Base-by-base conservation (phyloP, 768 basidiomycete species). In the Termitomyces sp. region DNA sequence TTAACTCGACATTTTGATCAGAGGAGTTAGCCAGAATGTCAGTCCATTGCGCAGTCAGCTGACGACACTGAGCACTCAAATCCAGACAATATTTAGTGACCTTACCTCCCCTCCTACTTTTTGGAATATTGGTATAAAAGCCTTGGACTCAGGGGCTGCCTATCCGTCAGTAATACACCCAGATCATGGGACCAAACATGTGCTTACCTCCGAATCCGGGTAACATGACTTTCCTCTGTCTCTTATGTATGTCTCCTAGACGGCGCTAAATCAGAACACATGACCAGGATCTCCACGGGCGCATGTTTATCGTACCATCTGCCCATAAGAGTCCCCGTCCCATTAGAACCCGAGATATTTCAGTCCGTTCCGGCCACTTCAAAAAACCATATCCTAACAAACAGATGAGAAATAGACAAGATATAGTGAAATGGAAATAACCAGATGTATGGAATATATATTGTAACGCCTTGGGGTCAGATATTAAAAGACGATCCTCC, bases 381-480 rank as follows among this genome's bases (percentile, higher is more conserved):
- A 74, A 71, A 64, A 79, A 83, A 14, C 74, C 74, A 63, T 84
- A 84, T n/a, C 80, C 80, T 76, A 55, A 26, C 7, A 16, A 48
- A 36, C 3, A 2, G 4, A 34, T 36, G 10, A 32, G 9, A 9
- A n/a, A 5, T 24, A 18, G 18, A 24, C 14, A 36, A 24, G 34
- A 36, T 36, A 24, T 10, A 34, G 43, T 18, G 22, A 22, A 16
- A 24, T 10, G 9, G 54, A 34, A 62, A 63, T n/a, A 39, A 71
- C 77, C 77, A 16, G 78, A 78, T 20, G 81, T 80, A 55, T 83
- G 80, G 53, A 78, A 76, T 27, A 83, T 79, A 61, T 83, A 78
- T 60, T 82, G 79, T n/a, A 85, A 68, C 4, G 82, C 81, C 65
- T 82, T 82, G 1, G 80, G 82, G 57, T 85, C 83, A 29, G 80